phyloP scores from a whole-genome alignment of 352 stramenopile genomes.

The Globisporangium polare region DNA sequence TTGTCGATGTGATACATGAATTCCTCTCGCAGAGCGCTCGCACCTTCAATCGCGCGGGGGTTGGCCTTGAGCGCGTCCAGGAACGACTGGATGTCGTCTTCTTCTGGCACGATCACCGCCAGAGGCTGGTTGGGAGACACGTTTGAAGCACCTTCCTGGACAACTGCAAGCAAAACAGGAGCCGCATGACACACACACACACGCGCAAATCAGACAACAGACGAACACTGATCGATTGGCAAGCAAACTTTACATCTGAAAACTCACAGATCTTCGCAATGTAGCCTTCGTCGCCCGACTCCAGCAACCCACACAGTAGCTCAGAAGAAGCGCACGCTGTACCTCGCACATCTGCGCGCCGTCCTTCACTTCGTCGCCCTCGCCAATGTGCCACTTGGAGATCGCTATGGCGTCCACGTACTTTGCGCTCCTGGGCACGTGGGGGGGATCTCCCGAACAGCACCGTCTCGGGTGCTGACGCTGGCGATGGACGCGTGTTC shows the following conservation, averaged over 20 bases:
- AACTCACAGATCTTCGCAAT: slow-evolving; percentile 35
- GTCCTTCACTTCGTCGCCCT: slow-evolving; percentile 60
- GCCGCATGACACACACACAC: too few relatives aligned
- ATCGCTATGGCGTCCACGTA: slow-evolving; percentile 35
- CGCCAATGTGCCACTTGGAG: slow-evolving; percentile 70
- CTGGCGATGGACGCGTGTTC: slow-evolving; percentile 35
- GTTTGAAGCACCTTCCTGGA: slow-evolving; percentile 49
- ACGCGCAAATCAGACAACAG: too few relatives aligned
- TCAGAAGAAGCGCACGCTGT: neutral
- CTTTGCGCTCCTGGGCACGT: slow-evolving; percentile 27
- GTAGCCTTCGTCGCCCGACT: slow-evolving; percentile 76
- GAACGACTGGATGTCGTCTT: slow-evolving; percentile 64
- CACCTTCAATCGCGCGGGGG: slow-evolving; percentile 65
- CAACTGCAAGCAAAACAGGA: slow-evolving; percentile 48
- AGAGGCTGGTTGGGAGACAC: slow-evolving; percentile 65
- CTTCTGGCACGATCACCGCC: slow-evolving; percentile 68
- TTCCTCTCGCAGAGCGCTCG: neutral
- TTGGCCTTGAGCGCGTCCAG: slow-evolving; percentile 44
- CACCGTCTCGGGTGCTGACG: slow-evolving; percentile 37
- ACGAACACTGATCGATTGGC: too few relatives aligned
- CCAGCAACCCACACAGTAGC: neutral
- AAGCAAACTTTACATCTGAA: too few relatives aligned
- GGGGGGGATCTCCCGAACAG: slow-evolving; percentile 24
- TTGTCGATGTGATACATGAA: neutral
- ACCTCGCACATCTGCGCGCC: slow-evolving; percentile 79